Evolutionary conservation across 495 filamentous ascomycete genomes (phyloP).

Genomic region (Hypoxylon lienhwacheense): DNA sequence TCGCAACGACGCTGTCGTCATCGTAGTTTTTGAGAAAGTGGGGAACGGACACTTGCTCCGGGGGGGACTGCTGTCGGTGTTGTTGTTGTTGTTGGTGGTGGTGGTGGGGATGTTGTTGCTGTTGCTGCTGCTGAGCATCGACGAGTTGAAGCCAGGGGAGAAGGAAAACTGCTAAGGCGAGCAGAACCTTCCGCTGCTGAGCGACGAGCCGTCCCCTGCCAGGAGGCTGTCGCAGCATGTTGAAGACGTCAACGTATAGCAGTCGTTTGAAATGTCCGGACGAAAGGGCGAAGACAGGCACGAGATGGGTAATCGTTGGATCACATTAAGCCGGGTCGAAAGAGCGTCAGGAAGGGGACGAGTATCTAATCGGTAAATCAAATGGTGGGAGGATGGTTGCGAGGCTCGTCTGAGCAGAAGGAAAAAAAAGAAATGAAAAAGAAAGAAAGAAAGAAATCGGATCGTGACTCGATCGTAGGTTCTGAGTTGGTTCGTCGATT

Average conservation of each 20-base stretch:
- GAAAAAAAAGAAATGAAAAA: too few species aligned
- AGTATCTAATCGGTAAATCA: too few species aligned
- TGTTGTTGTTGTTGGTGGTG: slow-evolving; percentile 65
- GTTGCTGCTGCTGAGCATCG: slow-evolving; percentile 62
- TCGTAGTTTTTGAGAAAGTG: slow-evolving; percentile 40
- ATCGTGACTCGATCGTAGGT: too few species aligned
- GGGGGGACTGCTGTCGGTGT: slow-evolving; percentile 37
- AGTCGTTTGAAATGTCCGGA: slow-evolving; percentile 10
- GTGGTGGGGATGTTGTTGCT: slow-evolving; percentile 36
- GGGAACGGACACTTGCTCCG: slow-evolving; percentile 29
- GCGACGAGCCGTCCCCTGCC: slow-evolving; percentile 52
- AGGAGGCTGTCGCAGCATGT: slow-evolving; percentile 60
- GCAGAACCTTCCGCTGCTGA: slow-evolving; percentile 47
- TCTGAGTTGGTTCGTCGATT: too few species aligned
- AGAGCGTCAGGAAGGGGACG: too few species aligned
- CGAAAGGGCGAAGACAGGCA: neutral
- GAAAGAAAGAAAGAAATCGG: too few species aligned
- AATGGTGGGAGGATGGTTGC: neutral
- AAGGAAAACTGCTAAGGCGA: slow-evolving; percentile 55
- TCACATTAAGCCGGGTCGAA: slow-evolving; percentile 14
- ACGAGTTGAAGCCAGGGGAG: slow-evolving; percentile 55
- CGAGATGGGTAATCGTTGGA: slow-evolving; percentile 1
- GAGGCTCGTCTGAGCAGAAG: neutral
- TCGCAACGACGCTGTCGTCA: slow-evolving; percentile 30
- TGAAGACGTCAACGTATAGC: slow-evolving; percentile 49